Percentiles rank a stretch among this genome's conserved stretches.
These are phyloP conservation scores for Verticillium albo-atrum DNA, from an alignment of 2,329 filamentous ascomycete species.

Conservation along the genomic window DNA sequence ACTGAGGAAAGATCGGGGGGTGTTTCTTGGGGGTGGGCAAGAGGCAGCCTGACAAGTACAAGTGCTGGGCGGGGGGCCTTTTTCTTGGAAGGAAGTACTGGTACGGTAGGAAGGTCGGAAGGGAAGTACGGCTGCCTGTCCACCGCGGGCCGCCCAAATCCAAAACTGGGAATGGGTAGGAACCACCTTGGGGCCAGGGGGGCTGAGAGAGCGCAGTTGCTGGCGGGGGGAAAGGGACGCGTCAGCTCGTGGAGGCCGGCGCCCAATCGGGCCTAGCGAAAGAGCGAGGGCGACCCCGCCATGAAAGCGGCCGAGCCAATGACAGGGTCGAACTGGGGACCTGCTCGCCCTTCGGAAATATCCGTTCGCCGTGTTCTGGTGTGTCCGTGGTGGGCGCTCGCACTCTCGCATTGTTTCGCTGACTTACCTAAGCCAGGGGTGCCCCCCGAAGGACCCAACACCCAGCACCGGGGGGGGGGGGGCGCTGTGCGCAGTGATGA, in stretches of 20 bases:
- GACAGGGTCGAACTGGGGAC: background rate
- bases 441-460: background rate
- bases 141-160: background rate
- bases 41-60: background rate
- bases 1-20: background rate
- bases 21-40: slow-evolving; percentile 1
- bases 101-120: background rate
- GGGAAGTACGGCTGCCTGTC: background rate
- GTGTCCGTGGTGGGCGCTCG: background rate
- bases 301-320: background rate
- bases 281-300: background rate
- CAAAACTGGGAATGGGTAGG: slow-evolving; percentile 1
- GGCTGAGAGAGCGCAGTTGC: slow-evolving; percentile 34
- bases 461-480: no score
- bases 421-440: background rate
- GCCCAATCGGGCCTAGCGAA: slow-evolving; percentile 1
- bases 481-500: background rate
- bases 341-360: background rate
- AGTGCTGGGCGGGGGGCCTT: slow-evolving; percentile 1
- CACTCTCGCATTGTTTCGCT: background rate
- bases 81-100: background rate
- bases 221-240: slow-evolving; percentile 12
- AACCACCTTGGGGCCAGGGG: background rate
- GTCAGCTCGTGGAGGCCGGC: background rate
- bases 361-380: background rate